Percentiles rank a stretch among this genome's conserved stretches.
Conservation (phyloP, 1,139 yeast species). For the Yamadazyma epiphylla region DNA sequence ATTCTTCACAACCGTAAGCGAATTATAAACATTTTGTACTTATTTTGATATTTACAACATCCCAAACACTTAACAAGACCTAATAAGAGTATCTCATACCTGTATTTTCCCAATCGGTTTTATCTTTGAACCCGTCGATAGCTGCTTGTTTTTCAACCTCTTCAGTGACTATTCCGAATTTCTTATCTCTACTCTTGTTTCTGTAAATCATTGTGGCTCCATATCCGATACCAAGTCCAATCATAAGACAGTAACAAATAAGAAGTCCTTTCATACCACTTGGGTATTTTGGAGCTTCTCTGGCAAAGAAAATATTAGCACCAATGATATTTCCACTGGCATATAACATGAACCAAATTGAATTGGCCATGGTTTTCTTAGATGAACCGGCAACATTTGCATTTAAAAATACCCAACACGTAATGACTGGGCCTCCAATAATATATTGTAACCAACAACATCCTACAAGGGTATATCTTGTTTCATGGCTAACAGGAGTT, state of each 20-base stretch:
- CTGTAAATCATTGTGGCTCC: constrained; percentile 17
- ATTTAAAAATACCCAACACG: constrained; percentile 25
- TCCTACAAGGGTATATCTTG: constrained; percentile 22
- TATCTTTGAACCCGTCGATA: constrained; percentile 29
- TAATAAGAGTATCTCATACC: constrained; percentile 23
- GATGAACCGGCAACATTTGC: constrained; percentile 25
- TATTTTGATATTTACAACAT: too few species aligned
- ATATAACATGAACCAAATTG: constrained; percentile 24
- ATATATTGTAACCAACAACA: constrained; percentile 34
- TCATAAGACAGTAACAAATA: constrained; percentile 22
- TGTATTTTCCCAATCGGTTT: constrained; percentile 28
- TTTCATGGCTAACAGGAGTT: constrained; percentile 12
- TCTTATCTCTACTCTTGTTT: constrained; percentile 19
- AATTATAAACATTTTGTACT: too few species aligned
- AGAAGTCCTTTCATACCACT: constrained; percentile 21
- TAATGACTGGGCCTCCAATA: constrained; percentile 29
- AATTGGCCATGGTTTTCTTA: constrained; percentile 21
- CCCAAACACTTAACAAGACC: too few species aligned
- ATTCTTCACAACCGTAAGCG: too few species aligned
- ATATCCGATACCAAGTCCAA: constrained; percentile 19
- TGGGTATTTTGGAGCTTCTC: constrained; percentile 25
- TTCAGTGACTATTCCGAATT: constrained; percentile 21
- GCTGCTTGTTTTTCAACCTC: constrained; percentile 23
- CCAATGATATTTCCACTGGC: constrained; percentile 29
- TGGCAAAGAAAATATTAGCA: constrained; percentile 24